These are phyloP conservation scores for Fomitiporia mediterranea DNA, from an alignment of 1,284 basidiomycete genomes.

Conservation along the genomic window DNA sequence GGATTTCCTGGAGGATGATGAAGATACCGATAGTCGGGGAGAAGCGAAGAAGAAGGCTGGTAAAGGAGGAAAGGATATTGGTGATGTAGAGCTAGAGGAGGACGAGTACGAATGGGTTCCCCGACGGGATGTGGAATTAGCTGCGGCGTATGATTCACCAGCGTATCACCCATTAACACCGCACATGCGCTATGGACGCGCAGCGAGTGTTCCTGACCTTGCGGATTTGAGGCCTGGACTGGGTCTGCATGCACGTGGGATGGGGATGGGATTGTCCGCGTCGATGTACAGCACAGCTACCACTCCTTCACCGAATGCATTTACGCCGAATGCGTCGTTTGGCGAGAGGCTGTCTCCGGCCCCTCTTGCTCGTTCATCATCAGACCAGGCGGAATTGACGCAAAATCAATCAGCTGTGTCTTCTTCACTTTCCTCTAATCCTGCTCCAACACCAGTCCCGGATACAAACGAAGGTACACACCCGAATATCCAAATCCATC, in stretches of 20 bases:
- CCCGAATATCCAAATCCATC: constrained; percentile 73
- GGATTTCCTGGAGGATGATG: constrained; percentile 85
- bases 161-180: constrained; percentile 65
- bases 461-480: constrained; percentile 35
- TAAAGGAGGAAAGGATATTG: constrained; percentile 6
- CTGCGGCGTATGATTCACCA: constrained; percentile 48
- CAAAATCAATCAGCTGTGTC: neutral
- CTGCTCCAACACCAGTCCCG: neutral
- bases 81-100: constrained; percentile 31
- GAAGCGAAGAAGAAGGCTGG: constrained; percentile 28
- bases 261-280: constrained; percentile 9
- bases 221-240: constrained; percentile 32
- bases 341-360: neutral
- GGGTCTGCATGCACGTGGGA: constrained; percentile 7
- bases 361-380: neutral
- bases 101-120: constrained; percentile 77
- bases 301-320: constrained; percentile 2
- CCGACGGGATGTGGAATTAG: constrained; percentile 49
- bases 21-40: constrained; percentile 53
- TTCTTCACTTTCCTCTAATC: neutral
- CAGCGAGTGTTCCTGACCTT: constrained; percentile 36
- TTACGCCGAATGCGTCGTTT: neutral
- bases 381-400: neutral
- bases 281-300: constrained; percentile 6
- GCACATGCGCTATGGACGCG: constrained; percentile 60